A percentile compares a stretch with the other conserved stretches of the same genome.
phyloP scores from a whole-genome alignment of 495 filamentous ascomycete genomes.

The Podospora pseudopauciseta region DNA sequence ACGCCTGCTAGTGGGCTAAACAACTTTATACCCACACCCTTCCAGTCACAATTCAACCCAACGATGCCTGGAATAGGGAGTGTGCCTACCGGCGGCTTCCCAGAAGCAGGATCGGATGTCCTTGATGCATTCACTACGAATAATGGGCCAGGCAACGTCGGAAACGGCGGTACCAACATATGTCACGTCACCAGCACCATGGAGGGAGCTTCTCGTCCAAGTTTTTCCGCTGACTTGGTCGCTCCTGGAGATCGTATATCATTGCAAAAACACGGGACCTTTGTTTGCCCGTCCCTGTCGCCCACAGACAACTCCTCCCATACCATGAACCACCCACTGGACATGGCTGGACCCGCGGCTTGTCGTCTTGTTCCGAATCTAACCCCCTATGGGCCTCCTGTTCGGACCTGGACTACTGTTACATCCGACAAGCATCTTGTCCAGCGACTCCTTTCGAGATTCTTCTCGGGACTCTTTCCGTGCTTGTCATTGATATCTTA shows the following conservation, averaged over 20 bases:
- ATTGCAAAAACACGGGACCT: neutral
- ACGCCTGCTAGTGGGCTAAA: neutral
- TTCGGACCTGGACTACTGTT: slow-evolving; percentile 26
- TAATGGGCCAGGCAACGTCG: neutral
- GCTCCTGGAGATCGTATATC: neutral
- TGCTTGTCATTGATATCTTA: slow-evolving; percentile 20
- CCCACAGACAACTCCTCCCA: neutral
- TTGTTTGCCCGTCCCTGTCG: neutral
- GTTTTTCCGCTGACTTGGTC: neutral
- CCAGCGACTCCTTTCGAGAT: slow-evolving; percentile 20
- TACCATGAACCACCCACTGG: neutral
- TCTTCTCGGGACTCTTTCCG: slow-evolving; percentile 22
- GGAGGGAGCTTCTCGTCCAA: neutral
- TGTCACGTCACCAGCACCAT: too few species aligned
- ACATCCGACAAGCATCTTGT: slow-evolving; percentile 24
- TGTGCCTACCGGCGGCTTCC: neutral
- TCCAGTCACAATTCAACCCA: neutral
- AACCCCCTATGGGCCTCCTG: slow-evolving; percentile 1
- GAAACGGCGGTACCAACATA: neutral
- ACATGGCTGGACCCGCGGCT: neutral
- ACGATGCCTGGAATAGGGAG: neutral
- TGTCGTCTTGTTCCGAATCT: neutral
- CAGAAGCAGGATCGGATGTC: neutral
- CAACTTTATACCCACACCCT: neutral
- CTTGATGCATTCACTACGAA: neutral